Evolutionary conservation across 23 red algal genomes (phyloP).

Genomic region (Agarophyton chilense): DNA sequence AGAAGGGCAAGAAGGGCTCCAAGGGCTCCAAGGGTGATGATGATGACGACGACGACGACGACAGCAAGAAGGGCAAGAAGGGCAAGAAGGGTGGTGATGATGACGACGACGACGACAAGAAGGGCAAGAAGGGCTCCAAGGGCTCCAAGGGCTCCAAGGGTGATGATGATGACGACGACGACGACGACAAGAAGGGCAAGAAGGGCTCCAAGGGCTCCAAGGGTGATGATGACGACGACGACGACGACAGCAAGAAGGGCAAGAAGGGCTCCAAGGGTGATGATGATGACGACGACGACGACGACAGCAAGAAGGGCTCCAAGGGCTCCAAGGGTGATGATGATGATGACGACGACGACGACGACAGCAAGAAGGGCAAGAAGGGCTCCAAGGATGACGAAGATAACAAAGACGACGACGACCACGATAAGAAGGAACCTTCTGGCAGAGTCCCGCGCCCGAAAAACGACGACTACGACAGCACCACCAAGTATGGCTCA

Average conservation of each 20-base stretch:
- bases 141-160: not conserved
- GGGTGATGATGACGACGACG: slow-evolving; percentile 13
- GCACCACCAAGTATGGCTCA: not conserved
- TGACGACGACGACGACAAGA: not conserved
- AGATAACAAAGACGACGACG: not conserved
- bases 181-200: not conserved
- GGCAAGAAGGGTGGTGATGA: not conserved
- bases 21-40: not conserved
- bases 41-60: not conserved
- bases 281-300: not conserved
- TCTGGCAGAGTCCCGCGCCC: not conserved
- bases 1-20: not conserved
- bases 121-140: not conserved
- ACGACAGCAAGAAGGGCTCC: no score
- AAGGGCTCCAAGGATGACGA: not conserved
- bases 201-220: not conserved
- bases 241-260: not conserved
- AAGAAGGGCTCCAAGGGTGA: not conserved
- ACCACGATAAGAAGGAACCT: no score
- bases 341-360: not conserved
- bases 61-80: not conserved
- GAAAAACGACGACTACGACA: not conserved
- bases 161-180: not conserved
- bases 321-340: not conserved
- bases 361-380: not conserved